These are phyloP conservation scores for Astragalus membranaceus DNA, from an alignment of 306 rosid genomes.

Conservation along the genomic window DNA sequence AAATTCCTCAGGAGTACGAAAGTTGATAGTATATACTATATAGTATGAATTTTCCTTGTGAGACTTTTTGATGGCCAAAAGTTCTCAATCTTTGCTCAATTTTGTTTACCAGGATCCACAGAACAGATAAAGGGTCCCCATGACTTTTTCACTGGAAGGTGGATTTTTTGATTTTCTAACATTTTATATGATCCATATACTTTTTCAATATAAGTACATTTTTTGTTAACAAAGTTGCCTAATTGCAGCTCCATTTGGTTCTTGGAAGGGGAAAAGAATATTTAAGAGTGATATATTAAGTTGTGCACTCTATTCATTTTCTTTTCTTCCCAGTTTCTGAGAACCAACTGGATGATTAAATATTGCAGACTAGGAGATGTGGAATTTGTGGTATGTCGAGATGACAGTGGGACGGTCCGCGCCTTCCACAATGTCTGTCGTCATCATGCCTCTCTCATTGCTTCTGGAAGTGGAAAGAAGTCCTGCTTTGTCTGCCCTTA, in stretches of 20 bases:
- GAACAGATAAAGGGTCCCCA: conserved; percentile 57
- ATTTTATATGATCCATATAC: not conserved
- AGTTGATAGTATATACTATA: no score
- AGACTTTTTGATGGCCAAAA: not conserved
- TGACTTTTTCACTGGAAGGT: conserved; percentile 88
- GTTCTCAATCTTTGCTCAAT: conserved; percentile 3
- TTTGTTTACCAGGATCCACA: conserved; percentile 47
- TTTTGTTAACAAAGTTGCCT: conserved; percentile 8
- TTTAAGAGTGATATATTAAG: not conserved
- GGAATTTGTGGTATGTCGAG: conserved; percentile 79
- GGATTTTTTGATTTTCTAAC: not conserved
- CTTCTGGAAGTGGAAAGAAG: conserved; percentile 65
- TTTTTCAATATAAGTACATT: not conserved
- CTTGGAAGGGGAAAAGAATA: conserved; percentile 25
- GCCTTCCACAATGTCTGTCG: conserved; percentile 93
- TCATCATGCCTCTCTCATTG: conserved; percentile 81
- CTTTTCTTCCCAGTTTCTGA: conserved; percentile 29
- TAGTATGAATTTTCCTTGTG: not conserved
- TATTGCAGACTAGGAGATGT: conserved; percentile 60
- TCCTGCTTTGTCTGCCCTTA: conserved; percentile 95
- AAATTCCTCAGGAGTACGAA: not conserved
- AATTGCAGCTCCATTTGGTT: conserved; percentile 30
- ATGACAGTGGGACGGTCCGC: conserved; percentile 42
- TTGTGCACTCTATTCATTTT: conserved; percentile 20
- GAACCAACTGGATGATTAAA: conserved; percentile 32